Evolutionary conservation across 305 asterid species (phyloP).

Genomic region (Fraxinus sp.): DNA sequence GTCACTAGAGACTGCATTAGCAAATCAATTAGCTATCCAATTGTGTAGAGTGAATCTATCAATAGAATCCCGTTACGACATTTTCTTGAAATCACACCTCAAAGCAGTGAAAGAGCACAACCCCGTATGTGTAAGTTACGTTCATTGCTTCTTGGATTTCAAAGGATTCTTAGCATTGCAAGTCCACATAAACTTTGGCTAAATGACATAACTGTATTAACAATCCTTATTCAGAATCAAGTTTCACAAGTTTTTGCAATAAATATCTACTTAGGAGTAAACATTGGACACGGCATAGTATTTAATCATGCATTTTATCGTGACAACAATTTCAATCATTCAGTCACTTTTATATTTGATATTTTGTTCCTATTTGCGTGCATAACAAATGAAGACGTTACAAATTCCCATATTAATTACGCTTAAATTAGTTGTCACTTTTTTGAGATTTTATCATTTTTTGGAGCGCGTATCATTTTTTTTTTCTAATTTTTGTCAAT

Average conservation of each 20-base stretch:
- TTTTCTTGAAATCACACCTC: slow-evolving; percentile 30
- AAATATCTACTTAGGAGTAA: slow-evolving; percentile 45
- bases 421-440: neutral
- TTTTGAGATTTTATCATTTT: no score
- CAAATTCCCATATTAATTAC: neutral
- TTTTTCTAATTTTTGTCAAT: no score
- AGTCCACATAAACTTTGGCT: slow-evolving; percentile 38
- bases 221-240: slow-evolving; percentile 36
- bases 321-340: no score
- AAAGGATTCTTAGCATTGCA: slow-evolving; percentile 47
- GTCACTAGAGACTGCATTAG: neutral
- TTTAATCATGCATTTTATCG: slow-evolving; percentile 34
- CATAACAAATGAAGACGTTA: neutral
- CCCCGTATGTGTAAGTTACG: slow-evolving; percentile 39
- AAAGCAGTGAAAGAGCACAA: slow-evolving; percentile 40
- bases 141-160: slow-evolving; percentile 42
- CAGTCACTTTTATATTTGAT: neutral
- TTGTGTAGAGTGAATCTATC: slow-evolving; percentile 29
- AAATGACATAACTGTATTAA: slow-evolving; percentile 32
- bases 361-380: neutral
- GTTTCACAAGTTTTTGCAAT: slow-evolving; percentile 48
- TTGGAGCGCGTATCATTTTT: no score
- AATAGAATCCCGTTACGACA: slow-evolving; percentile 26
- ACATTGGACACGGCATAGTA: slow-evolving; percentile 37
- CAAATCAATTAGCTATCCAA: slow-evolving; percentile 34